Base-by-base conservation (phyloP, 2,329 filamentous ascomycete species). In the Claviceps sorghi region DNA sequence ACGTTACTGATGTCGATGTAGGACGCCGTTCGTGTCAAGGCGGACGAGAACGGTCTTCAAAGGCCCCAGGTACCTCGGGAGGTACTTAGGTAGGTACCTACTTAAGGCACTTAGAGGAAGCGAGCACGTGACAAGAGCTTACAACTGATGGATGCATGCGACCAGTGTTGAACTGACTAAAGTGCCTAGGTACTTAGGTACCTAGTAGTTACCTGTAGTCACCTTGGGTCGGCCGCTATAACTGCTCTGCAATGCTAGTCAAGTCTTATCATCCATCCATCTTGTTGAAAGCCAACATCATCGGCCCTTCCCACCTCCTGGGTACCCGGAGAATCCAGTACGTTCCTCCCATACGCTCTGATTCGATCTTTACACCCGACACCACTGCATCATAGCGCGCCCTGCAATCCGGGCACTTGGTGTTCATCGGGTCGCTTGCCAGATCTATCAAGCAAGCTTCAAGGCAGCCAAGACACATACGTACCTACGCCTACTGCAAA, bases 391-490 rank as follows among this genome's bases (percentile, higher is more conserved):
- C 11, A 4, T 22, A 11, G 26, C 32, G 22, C 36, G 38, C 13
- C 17, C 15, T 43, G 26, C 40, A 9, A 21, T 34, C 26, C 19
- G 19, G 22, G 26, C 19, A 40, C 17, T 29, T 9, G 9, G 9
- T 32, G 10, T 45, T 47, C 17, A 30, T 22, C n/a, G 30, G 17
- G 8, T 10, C 13, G 48, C 21, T 32, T 38, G 38, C 44, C 38
- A 21, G 32, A 26, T 15, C 30, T 34, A 32, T 36, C 32, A n/a
- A 38, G 36, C 8, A 51, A 22, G 29, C 41, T 19, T 42, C 36
- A 51, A 53, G 52, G 38, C 52, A 51, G 48, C 52, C 52, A 46
- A 46, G 40, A 42, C 36, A 11, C 32, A n/a, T 21, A 45, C 41
- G 22, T 43, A 38, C 44, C 36, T 29, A 38, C 48, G 45, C 38